Base-by-base conservation (phyloP, 2,329 filamentous ascomycete species). In the Penicillium aurantiogriseum region DNA sequence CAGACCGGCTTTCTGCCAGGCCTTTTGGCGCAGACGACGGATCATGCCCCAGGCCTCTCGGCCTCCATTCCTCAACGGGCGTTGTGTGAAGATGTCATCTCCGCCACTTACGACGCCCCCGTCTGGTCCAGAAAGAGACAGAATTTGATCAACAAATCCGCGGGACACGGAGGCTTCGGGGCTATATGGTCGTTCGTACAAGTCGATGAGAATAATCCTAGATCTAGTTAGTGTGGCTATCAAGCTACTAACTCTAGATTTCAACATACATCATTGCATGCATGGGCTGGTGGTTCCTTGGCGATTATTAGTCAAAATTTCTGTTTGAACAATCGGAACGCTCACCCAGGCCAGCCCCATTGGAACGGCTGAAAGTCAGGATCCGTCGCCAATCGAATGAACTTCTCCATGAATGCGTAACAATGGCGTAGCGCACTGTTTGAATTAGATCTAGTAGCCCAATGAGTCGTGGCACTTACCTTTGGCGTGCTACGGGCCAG, bases 1-100 rank as follows among this genome's bases (percentile, higher is more conserved):
- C 3, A 80, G 72, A 2, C 78, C 77, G 9, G 77, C 78, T 60
- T 76, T 79, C 56, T 78, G 75, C 78, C 78, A 80, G 44, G 77
- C 77, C 50, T 79, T 77, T 46, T 77, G 74, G 5, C 78, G 76
- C 17, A 80, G 69, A 23, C 76, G 69, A 29, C 76, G 74, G 56
- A 80, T 75, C 78, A 80, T 79, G 40, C 76, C 73, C 78, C 78
- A 80, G 11, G 77, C 78, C 66, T 80, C 77, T 38, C 74, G 72
- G 23, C 78, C 78, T 10, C 78, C 78, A 51, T 80, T 77, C 54
- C 76, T 76, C 3, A 80, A 61, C 1, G 78, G 78, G n/a, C 77
- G 67, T 49, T 77, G 74, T 1, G 73, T 74, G 5, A 76, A 74
- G 27, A 77, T 69, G 21, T 77, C 77, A 57, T 80, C 74, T 62